Evolutionary conservation across 352 stramenopile genomes (phyloP), one percentile per base, ranked within the genome.

Genomic region (Phytophthora boehmeriae): DNA sequence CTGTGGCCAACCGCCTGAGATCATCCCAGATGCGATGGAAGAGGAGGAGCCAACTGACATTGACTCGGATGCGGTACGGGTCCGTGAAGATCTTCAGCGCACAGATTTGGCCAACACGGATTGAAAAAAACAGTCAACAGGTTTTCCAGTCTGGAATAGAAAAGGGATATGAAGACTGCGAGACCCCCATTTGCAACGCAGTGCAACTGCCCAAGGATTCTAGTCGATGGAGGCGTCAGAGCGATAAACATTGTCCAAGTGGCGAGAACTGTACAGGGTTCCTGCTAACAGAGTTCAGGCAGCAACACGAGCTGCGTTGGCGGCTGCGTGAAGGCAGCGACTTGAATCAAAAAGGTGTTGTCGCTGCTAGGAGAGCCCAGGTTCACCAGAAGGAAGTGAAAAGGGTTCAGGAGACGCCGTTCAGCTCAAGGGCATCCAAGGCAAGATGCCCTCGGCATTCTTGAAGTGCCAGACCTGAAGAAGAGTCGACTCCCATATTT

Each of bases 1-100:
- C 48, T 72, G 65, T 32, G 62, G 68, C 4, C 72, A 77, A 8
- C 68, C 76, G 5, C 71, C 69, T 0, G 66, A 80, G 51, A 75
- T 80, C 42, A 86, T 86, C 45, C 76, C 76, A 0, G 68, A 75
- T 34, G 16, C 47, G 27, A 17, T 55, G 0, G 35, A 62, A 23
- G 54, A 60, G n/a, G 19, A 67, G 3, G 58, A 73, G 0, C 23
- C 46, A n/a, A 59, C 51, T 19, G 59, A 67, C 28, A 36, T 57
- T 0, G 59, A 76, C 5, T 52, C 44, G 10, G 61, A 63, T 20
- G 47, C 34, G n/a, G 45, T 51, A n/a, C 53, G 28, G 22, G 63
- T 72, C 41, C 53, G 58, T 4, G 56, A 70, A 23, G 54, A 76
- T 2, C 39, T 76, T 8, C 53, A 52, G 61, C 55, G 68, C 14